Conservation (phyloP, 768 basidiomycete genomes). For the Nevesoporus exiguus region DNA sequence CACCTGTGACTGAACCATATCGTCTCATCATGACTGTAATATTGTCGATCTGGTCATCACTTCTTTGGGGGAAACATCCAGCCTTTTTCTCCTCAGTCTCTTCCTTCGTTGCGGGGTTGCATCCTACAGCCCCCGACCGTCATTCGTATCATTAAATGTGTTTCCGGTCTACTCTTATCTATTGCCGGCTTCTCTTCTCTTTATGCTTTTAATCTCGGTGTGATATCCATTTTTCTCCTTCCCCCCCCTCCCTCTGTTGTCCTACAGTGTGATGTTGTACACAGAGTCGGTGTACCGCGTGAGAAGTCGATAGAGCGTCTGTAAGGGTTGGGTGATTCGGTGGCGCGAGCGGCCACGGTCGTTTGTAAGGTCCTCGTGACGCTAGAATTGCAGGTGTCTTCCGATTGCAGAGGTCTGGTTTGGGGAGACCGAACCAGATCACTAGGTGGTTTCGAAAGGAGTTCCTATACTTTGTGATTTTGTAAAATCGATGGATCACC, state of each 20-base stretch:
- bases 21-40: too few relatives aligned
- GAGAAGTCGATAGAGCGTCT: conserved; percentile 14
- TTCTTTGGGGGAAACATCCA: conserved; percentile 10
- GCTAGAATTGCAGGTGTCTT: too few relatives aligned
- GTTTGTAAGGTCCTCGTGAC: conserved; percentile 4
- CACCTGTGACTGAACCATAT: conserved; percentile 8
- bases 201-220: conserved; percentile 19
- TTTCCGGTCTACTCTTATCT: conserved; percentile 29
- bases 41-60: conserved; percentile 14
- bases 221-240: conserved; percentile 12
- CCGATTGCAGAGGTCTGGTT: too few relatives aligned
- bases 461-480: too few relatives aligned
- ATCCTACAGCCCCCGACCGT: conserved; percentile 13
- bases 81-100: conserved; percentile 10
- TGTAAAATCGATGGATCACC: too few relatives aligned
- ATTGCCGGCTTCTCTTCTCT: conserved; percentile 26
- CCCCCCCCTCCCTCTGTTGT: neutral
- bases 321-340: conserved; percentile 12
- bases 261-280: conserved; percentile 20
- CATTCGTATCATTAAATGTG: conserved; percentile 18
- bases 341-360: too few relatives aligned
- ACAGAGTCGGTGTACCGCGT: conserved; percentile 15
- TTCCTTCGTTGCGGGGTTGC: conserved; percentile 9
- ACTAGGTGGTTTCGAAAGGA: too few relatives aligned
- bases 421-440: too few relatives aligned